phyloP scores from a whole-genome alignment of 2,329 filamentous ascomycete genomes.

The Paecilomyces niveus region DNA sequence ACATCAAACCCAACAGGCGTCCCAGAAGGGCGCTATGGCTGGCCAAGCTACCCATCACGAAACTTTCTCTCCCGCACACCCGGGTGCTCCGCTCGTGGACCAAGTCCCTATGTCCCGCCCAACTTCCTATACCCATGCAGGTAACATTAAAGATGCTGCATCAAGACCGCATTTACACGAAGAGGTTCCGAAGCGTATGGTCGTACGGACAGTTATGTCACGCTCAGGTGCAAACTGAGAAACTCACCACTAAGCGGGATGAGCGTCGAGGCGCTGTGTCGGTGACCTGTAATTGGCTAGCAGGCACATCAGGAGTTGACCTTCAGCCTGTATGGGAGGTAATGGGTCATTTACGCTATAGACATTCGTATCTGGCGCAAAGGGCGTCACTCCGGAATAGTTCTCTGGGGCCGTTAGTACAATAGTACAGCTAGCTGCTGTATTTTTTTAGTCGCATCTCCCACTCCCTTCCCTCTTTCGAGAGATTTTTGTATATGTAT shows the following conservation, averaged over 20 bases:
- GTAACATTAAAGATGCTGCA: neutral
- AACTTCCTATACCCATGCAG: neutral
- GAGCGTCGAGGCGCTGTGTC: neutral
- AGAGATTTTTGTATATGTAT: neutral
- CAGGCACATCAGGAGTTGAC: neutral
- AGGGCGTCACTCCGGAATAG: neutral
- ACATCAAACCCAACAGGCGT: slow-evolving; percentile 7
- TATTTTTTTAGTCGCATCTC: neutral
- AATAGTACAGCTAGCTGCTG: neutral
- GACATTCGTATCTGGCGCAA: neutral
- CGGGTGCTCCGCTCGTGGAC: neutral
- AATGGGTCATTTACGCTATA: neutral
- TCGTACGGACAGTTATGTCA: neutral
- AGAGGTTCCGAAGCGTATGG: neutral
- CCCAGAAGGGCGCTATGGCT: neutral
- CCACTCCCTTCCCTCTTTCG: neutral
- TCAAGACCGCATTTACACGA: neutral
- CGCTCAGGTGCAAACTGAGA: neutral
- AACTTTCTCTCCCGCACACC: neutral
- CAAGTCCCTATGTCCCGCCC: neutral
- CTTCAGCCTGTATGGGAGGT: neutral
- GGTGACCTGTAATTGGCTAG: neutral
- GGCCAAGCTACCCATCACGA: neutral
- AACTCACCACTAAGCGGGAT: neutral
- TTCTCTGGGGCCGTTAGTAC: neutral